Base-by-base conservation (phyloP, 352 stramenopile species). In the Globisporangium orthogonon region DNA sequence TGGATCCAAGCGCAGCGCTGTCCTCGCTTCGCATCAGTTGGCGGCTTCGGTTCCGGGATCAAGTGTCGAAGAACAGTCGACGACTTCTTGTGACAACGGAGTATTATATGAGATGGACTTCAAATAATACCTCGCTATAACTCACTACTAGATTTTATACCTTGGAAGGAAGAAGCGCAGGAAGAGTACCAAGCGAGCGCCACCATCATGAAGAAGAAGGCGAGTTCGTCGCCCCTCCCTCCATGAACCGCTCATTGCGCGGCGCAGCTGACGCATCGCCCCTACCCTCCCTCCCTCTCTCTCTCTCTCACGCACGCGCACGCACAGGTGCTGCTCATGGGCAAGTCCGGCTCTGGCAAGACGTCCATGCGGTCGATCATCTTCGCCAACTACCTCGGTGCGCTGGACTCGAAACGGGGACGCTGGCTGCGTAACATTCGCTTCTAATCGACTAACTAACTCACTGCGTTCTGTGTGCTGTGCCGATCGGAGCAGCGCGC, bases 321-420 rank as follows among this genome's bases (percentile, higher is more conserved):
- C 37, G 11, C 37, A 13, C 35, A 98, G 87, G 87, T 98, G 52
- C 67, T 98, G 31, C 74, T 98, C 56, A 98, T 98, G 91, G 95
- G 95, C 61, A 98, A 97, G 70, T 98, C 87, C 47, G 91, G 93
- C 45, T 93, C 88, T 18, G 96, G 97, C 63, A 99, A 99, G 78
- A 99, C 97, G 52, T 99, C 96, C 54, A 99, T 99, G 97, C 76
- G 97, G 56, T 98, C 91, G 51, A 99, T 99, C 63, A 99, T 99
- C 69, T 99, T 99, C 71, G 97, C 97, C 62, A 99, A 99, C 80
- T 99, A 99, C 75, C 70, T 99, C 56, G 96, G 81, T 95, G 67
- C 41, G 37, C 37, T 43, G 11, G 37, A 6, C 37, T 43, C 37
- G 37, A 43, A n/a, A n/a, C 37, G 1, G 11, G 37, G 37, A 43